Base-by-base conservation (phyloP, 495 filamentous ascomycete species). In the Daldinia grandis region DNA sequence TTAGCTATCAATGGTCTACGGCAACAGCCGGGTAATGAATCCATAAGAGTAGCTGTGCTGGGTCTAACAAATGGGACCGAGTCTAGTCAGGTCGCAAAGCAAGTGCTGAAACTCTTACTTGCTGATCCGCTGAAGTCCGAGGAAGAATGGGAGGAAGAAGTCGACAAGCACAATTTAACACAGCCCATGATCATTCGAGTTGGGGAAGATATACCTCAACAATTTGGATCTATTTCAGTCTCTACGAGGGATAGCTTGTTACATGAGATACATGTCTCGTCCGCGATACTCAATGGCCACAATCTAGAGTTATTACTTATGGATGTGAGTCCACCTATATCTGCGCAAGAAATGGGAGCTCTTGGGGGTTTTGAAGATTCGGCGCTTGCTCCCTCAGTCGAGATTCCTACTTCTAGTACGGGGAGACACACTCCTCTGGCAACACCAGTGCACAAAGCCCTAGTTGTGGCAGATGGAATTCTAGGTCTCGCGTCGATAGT, bases 391-490 rank as follows among this genome's bases (percentile, higher is more conserved):
- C 94, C 94, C 3, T 87, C 86, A 3, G 85, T 95, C 37, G 88
- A 90, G 14, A 89, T 91, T 25, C 86, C 85, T 10, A 86, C 82
- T 12, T 89, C 89, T 47, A 79, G 81, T 51, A 85, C 83, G 10
- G 89, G 88, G 15, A 85, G 85, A 61, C 81, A 87, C 51, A 86
- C 86, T 24, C 78, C 90, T 38, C 82, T 97, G 10, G 87, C 88
- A 9, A 93, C 94, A 60, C 94, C 95, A 0, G 93, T 97, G 15
- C 95, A 99, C 72, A 91, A 90, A 76, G 87, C 90, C 9, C 77
- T 98, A 25, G 68, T 98, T 14, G 88, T 96, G 33, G 89, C 88
- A 3, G 85, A 90, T 44, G 94, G 93, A 0, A 69, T 87, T 17
- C 25, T 74, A 9, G 86, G 84, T 15, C 83, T 82, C 4, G 76